Percentiles rank a stretch among this genome's conserved stretches.
phyloP scores from a whole-genome alignment of 495 filamentous ascomycete genomes.

The Annulohypoxylon maeteangense region DNA sequence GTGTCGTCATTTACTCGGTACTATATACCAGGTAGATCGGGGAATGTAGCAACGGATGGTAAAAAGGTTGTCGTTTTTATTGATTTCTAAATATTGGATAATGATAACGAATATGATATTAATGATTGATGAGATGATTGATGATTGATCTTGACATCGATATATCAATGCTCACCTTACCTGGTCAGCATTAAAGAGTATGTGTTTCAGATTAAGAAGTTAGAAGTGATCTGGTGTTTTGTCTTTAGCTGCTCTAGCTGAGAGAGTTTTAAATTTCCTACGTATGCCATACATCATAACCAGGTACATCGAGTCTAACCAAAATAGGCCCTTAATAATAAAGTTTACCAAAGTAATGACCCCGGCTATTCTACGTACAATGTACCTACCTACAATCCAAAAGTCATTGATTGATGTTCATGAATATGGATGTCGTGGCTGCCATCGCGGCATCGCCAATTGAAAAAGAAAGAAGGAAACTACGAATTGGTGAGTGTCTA shows the following conservation, averaged over 20 bases:
- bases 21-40: conserved; percentile 4
- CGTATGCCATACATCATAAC: neutral
- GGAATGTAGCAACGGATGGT: conserved; percentile 11
- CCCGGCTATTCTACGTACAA: neutral
- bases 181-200: neutral
- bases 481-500: neutral
- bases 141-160: neutral
- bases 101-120: no score
- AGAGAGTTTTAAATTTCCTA: conserved; percentile 8
- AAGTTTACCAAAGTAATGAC: neutral
- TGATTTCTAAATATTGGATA: neutral
- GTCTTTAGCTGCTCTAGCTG: neutral
- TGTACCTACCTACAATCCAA: neutral
- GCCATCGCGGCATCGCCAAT: neutral
- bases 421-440: conserved; percentile 11
- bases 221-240: conserved; percentile 11
- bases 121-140: neutral
- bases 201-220: conserved; percentile 32
- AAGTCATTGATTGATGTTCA: no score
- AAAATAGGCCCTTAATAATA: conserved; percentile 6
- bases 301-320: conserved; percentile 4
- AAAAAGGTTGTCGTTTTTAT: neutral
- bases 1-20: conserved; percentile 19
- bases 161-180: neutral
- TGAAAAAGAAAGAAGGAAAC: neutral